Percentiles rank a stretch among this genome's conserved stretches.
Evolutionary conservation across 805 yeast species (phyloP).

Genomic region (Ascoidea asiatica): DNA sequence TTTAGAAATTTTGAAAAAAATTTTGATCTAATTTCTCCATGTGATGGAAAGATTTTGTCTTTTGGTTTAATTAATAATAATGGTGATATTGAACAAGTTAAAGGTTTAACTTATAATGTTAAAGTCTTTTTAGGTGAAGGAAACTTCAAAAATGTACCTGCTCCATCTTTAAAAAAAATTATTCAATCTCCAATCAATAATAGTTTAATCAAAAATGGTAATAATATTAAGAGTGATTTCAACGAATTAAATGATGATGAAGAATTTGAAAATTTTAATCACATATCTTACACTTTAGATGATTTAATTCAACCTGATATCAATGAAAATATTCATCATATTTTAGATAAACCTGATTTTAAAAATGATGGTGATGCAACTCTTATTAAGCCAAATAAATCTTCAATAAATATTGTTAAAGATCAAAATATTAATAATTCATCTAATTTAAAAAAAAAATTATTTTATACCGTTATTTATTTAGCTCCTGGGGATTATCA

Average conservation of each 20-base stretch:
- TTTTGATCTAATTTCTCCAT: conserved; percentile 68
- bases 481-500: conserved; percentile 98
- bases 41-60: conserved; percentile 85
- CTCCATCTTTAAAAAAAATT: conserved; percentile 33
- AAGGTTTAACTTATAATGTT: conserved; percentile 87
- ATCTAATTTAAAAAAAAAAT: conserved; percentile 25
- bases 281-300: conserved; percentile 57
- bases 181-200: conserved; percentile 15
- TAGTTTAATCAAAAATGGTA: conserved; percentile 1
- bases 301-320: conserved; percentile 47
- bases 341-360: conserved; percentile 31
- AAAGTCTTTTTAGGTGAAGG: conserved; percentile 74
- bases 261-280: conserved; percentile 68
- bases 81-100: conserved; percentile 92
- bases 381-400: neutral
- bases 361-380: conserved; percentile 56
- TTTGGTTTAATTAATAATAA: conserved; percentile 62
- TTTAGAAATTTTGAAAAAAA: conserved; percentile 61
- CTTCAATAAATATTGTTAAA: conserved; percentile 23
- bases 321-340: conserved; percentile 26
- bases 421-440: conserved; percentile 4
- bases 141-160: conserved; percentile 28
- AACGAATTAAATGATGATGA: no score
- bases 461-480: conserved; percentile 84
- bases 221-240: conserved; percentile 14